phyloP scores from a whole-genome alignment of 2,329 filamentous ascomycete genomes.

The Didymella glomerata region DNA sequence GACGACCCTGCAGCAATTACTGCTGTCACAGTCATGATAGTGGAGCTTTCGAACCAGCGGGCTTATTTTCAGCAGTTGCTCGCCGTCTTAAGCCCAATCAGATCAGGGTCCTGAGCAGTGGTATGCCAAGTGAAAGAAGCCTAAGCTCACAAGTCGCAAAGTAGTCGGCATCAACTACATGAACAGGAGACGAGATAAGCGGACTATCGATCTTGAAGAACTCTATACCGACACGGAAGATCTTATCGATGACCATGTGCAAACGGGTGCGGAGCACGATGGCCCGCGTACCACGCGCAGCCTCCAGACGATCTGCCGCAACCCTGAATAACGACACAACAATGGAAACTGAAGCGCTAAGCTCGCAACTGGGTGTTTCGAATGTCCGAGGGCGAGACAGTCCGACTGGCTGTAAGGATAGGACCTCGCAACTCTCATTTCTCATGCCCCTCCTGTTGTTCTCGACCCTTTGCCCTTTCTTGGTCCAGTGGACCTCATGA shows the following conservation, averaged over 20 bases:
- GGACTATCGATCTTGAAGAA: neutral
- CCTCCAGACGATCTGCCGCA: constrained; percentile 21
- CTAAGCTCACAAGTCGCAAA: neutral
- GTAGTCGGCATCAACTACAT: neutral
- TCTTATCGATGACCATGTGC: constrained; percentile 7
- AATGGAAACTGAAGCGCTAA: constrained; percentile 8
- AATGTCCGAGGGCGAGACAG: neutral
- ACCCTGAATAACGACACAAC: constrained; percentile 16
- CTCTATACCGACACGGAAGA: constrained; percentile 24
- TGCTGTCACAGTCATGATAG: neutral
- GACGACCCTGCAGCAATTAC: neutral
- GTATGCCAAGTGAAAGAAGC: neutral
- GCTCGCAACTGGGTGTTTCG: constrained; percentile 7
- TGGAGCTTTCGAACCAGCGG: neutral
- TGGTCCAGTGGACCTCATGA: neutral
- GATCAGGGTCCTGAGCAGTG: neutral
- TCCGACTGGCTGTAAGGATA: constrained; percentile 4
- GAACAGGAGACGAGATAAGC: neutral
- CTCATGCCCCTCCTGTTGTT: neutral
- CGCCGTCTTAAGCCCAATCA: neutral
- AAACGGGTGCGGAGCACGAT: constrained; percentile 28
- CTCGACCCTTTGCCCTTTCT: neutral
- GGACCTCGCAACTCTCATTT: neutral
- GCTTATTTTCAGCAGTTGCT: neutral
- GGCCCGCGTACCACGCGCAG: constrained; percentile 24